Percentiles rank a stretch among this genome's conserved stretches.
phyloP scores from a whole-genome alignment of 1,284 basidiomycete genomes.

The Puccinia coronata region DNA sequence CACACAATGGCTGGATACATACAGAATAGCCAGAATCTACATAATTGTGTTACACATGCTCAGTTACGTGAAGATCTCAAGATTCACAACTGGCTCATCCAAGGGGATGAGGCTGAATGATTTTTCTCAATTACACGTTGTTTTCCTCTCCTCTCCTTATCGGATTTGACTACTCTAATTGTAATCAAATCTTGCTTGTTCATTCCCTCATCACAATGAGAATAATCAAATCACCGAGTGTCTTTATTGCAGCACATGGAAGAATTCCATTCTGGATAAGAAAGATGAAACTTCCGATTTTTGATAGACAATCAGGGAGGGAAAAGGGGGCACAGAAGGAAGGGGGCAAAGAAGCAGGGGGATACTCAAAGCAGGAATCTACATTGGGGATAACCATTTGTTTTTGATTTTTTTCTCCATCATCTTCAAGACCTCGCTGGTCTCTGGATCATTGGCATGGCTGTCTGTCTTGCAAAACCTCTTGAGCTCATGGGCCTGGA shows the following conservation, averaged over 20 bases:
- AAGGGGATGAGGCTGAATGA: neutral
- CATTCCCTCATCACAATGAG: no score
- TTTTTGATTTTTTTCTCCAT: neutral
- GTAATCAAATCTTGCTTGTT: neutral
- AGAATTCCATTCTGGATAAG: no score
- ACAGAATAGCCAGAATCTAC: neutral
- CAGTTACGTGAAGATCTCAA: no score
- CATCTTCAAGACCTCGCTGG: neutral
- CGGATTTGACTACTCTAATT: neutral
- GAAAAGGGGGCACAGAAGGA: neutral
- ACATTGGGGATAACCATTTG: neutral
- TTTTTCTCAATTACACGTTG: no score
- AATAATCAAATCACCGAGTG: no score
- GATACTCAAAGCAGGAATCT: no score
- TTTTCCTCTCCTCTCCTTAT: no score
- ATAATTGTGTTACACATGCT: no score
- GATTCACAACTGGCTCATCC: no score
- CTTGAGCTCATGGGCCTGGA: no score
- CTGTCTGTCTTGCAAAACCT: neutral
- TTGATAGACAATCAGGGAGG: neutral
- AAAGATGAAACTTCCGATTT: no score
- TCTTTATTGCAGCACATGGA: no score
- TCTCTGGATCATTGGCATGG: neutral
- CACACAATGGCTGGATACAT: neutral
- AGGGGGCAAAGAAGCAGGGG: neutral